phyloP scores from a whole-genome alignment of 108 stramenopile species.

The Skeletonema tropicum region DNA sequence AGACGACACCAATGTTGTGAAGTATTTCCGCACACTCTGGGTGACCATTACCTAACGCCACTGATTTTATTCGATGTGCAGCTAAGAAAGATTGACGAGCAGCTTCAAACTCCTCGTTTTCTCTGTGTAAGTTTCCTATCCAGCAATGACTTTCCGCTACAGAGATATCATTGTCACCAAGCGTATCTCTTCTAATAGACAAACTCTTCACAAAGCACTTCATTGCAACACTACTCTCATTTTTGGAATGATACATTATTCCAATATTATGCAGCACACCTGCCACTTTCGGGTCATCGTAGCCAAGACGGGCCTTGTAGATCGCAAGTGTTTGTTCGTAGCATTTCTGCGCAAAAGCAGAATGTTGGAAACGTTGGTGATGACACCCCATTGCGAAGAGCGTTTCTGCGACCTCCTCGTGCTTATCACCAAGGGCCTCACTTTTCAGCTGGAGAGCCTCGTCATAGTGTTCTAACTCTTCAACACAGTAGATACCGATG shows the following conservation, averaged over 20 bases:
- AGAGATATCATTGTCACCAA: conserved; percentile 32
- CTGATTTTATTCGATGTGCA: conserved; percentile 47
- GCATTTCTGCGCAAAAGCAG: conserved; percentile 40
- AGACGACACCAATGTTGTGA: conserved; percentile 56
- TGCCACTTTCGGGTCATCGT: conserved; percentile 39
- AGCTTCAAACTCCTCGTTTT: conserved; percentile 32
- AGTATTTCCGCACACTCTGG: conserved; percentile 51
- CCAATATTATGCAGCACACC: conserved; percentile 52
- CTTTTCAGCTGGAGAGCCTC: conserved; percentile 48
- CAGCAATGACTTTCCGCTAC: conserved; percentile 58
- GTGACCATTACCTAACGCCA: conserved; percentile 40
- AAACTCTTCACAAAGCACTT: conserved; percentile 50
- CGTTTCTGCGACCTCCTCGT: conserved; percentile 53
- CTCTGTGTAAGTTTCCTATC: conserved; percentile 64
- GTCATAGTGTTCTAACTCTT: conserved; percentile 56
- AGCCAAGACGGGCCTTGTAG: conserved; percentile 45
- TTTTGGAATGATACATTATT: conserved; percentile 47
- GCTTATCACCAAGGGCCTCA: conserved; percentile 41
- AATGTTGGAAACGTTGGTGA: conserved; percentile 44
- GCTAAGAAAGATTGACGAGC: conserved; percentile 47
- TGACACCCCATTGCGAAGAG: conserved; percentile 45
- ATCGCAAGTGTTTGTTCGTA: conserved; percentile 57
- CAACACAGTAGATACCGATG: conserved; percentile 24
- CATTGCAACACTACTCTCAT: conserved; percentile 38
- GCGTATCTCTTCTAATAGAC: conserved; percentile 28